phyloP scores from a whole-genome alignment of 352 stramenopile species.

The Phytophthora sojae region DNA sequence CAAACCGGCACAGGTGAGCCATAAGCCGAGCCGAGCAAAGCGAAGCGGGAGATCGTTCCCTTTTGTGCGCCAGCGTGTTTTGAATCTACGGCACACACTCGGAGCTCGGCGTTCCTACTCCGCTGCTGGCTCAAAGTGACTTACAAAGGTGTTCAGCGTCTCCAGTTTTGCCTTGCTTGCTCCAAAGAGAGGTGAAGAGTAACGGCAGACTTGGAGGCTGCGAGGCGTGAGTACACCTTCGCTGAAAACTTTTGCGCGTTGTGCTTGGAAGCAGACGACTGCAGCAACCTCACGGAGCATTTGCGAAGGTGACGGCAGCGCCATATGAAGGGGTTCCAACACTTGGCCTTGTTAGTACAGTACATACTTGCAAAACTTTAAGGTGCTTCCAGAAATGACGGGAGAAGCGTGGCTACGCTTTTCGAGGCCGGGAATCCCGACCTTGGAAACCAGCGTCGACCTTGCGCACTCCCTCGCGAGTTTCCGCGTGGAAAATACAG shows the following conservation, averaged over 20 bases:
- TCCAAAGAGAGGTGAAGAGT: background rate
- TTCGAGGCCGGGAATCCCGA: background rate
- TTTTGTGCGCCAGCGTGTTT: background rate
- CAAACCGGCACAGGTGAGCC: background rate
- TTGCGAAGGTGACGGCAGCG: slow-evolving; percentile 19
- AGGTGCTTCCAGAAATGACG: background rate
- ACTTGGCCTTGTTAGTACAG: background rate
- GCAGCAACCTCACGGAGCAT: slow-evolving; percentile 12
- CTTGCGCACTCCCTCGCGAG: slow-evolving; percentile 11
- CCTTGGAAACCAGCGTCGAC: slow-evolving; percentile 5
- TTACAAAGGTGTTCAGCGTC: slow-evolving; percentile 1
- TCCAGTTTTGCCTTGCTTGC: background rate
- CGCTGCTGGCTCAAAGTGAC: background rate
- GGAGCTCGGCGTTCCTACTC: background rate
- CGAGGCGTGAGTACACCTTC: slow-evolving; percentile 5
- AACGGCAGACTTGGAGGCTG: background rate
- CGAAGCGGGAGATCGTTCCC: background rate
- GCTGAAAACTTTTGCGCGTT: slow-evolving; percentile 13
- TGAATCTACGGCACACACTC: background rate
- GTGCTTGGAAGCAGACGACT: slow-evolving; percentile 12
- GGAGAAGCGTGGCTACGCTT: too few species aligned
- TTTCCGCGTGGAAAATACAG: slow-evolving; percentile 20
- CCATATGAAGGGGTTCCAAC: slow-evolving; percentile 24
- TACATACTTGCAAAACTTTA: slow-evolving; percentile 9
- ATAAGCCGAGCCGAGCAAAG: slow-evolving; percentile 7